Evolutionary conservation across 805 yeast species (phyloP).

Genomic region (Diddensiella transvaalensis): DNA sequence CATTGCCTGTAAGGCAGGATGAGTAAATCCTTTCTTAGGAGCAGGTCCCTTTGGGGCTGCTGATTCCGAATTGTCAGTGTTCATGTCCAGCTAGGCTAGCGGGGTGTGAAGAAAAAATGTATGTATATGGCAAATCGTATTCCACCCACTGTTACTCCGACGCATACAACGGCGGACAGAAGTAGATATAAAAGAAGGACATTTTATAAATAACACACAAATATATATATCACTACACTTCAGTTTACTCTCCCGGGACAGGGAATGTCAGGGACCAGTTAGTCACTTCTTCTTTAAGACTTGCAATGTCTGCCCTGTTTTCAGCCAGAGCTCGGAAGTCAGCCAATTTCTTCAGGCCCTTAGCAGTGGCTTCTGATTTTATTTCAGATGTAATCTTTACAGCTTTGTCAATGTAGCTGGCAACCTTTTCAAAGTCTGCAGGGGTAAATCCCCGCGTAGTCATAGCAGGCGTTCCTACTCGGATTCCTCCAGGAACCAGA

Average conservation of each 20-base stretch:
- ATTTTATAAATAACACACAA: not conserved
- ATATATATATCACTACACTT: too few species aligned
- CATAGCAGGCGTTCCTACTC: slow-evolving; percentile 99
- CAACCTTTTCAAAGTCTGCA: slow-evolving; percentile 76
- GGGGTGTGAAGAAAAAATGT: too few species aligned
- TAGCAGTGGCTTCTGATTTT: slow-evolving; percentile 55
- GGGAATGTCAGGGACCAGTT: slow-evolving; percentile 74
- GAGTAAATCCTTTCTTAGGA: slow-evolving; percentile 18
- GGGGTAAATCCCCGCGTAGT: slow-evolving; percentile 88
- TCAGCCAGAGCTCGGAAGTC: slow-evolving; percentile 70
- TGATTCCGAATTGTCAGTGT: too few species aligned
- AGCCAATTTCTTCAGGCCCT: slow-evolving; percentile 54
- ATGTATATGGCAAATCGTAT: too few species aligned
- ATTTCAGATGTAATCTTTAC: slow-evolving; percentile 65
- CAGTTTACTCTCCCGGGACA: slow-evolving; percentile 66
- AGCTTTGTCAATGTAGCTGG: slow-evolving; percentile 74
- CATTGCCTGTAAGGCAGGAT: slow-evolving; percentile 45
- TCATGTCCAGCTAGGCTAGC: too few species aligned
- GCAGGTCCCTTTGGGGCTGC: slow-evolving; percentile 5
- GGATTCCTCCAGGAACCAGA: slow-evolving; percentile 89
- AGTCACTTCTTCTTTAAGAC: slow-evolving; percentile 61
- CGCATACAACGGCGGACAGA: too few species aligned
- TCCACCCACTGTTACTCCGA: too few species aligned
- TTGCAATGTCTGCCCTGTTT: slow-evolving; percentile 56
- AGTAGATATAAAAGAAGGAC: not conserved